These are phyloP conservation scores for Millerozyma acaciae DNA, from an alignment of 805 yeast species.

Conservation along the genomic window DNA sequence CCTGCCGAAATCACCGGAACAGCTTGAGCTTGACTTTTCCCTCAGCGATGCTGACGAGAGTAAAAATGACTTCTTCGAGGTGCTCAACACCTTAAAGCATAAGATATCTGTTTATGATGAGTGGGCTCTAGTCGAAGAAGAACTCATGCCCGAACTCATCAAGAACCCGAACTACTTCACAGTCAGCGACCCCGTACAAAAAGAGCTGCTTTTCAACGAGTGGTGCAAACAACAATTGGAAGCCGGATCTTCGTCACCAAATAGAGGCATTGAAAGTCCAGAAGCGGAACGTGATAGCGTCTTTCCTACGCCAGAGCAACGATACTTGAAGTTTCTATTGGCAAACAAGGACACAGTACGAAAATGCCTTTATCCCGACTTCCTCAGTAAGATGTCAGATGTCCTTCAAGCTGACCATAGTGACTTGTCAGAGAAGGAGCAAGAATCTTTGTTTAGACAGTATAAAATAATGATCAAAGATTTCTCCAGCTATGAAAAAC, in stretches of 20 bases:
- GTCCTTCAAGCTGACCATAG: conserved; percentile 8
- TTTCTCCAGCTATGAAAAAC: conserved; percentile 26
- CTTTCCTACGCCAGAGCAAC: conserved; percentile 21
- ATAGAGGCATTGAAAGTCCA: conserved; percentile 2
- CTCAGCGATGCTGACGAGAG: conserved; percentile 6
- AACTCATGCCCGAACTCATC: conserved; percentile 24
- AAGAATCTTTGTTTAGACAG: conserved; percentile 22
- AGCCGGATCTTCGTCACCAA: too few relatives aligned
- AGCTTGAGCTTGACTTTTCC: conserved; percentile 8
- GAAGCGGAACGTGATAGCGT: conserved; percentile 2
- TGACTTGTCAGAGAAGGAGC: conserved; percentile 13
- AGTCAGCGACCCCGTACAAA: conserved; percentile 12
- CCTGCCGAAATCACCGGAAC: conserved; percentile 3
- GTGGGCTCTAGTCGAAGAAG: conserved; percentile 38
- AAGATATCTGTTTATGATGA: conserved; percentile 32
- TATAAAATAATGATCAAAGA: conserved; percentile 26
- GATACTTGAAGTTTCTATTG: conserved; percentile 24
- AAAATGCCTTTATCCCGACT: conserved; percentile 23
- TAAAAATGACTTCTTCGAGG: conserved; percentile 16
- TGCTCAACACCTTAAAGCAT: conserved; percentile 22
- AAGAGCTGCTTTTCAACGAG: conserved; percentile 22
- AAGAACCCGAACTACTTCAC: conserved; percentile 26
- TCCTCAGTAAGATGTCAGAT: conserved; percentile 14
- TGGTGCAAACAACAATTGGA: conserved; percentile 21
- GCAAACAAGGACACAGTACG: conserved; percentile 25